phyloP scores from a whole-genome alignment of 352 stramenopile species.

The Phytophthora ohioensis region DNA sequence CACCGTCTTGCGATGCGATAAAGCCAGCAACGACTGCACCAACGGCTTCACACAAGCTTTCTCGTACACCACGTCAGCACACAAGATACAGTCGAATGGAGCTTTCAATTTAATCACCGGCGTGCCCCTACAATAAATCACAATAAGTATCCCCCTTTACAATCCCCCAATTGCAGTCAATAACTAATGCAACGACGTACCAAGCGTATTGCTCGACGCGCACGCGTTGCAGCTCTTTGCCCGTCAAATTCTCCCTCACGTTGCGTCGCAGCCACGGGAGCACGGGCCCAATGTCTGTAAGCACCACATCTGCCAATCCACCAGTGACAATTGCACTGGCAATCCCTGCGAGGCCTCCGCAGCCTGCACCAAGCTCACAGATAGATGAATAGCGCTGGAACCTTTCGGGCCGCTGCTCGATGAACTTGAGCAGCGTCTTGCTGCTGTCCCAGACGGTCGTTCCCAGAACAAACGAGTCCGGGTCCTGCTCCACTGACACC shows the following conservation, averaged over 20 bases:
- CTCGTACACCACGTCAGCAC: slow-evolving; percentile 86
- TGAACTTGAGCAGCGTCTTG: slow-evolving; percentile 89
- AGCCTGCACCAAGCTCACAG: slow-evolving; percentile 81
- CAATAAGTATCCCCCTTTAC: background rate
- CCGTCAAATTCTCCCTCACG: slow-evolving; percentile 67
- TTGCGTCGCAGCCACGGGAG: slow-evolving; percentile 83
- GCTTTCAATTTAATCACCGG: slow-evolving; percentile 54
- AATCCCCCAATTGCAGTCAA: slow-evolving; percentile 2
- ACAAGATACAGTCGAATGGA: slow-evolving; percentile 86
- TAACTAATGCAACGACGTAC: slow-evolving; percentile 23
- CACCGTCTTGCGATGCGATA: slow-evolving; percentile 81
- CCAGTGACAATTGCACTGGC: slow-evolving; percentile 70
- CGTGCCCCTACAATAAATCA: slow-evolving; percentile 58
- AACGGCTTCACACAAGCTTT: slow-evolving; percentile 78
- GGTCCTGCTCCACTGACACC: slow-evolving; percentile 73
- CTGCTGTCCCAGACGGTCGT: slow-evolving; percentile 88
- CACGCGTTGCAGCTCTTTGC: slow-evolving; percentile 66
- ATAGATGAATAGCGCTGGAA: slow-evolving; percentile 73
- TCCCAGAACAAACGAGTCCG: slow-evolving; percentile 84
- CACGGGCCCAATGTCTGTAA: slow-evolving; percentile 83
- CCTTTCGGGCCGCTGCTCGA: slow-evolving; percentile 62
- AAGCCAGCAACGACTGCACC: slow-evolving; percentile 80
- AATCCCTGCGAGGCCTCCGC: slow-evolving; percentile 77
- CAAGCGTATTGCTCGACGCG: slow-evolving; percentile 67
- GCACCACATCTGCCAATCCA: slow-evolving; percentile 68